A percentile compares a stretch with the other conserved stretches of the same genome.
These are phyloP conservation scores for Ophiostoma tasmaniense DNA, from an alignment of 2,329 filamentous ascomycete genomes.

Conservation along the genomic window DNA sequence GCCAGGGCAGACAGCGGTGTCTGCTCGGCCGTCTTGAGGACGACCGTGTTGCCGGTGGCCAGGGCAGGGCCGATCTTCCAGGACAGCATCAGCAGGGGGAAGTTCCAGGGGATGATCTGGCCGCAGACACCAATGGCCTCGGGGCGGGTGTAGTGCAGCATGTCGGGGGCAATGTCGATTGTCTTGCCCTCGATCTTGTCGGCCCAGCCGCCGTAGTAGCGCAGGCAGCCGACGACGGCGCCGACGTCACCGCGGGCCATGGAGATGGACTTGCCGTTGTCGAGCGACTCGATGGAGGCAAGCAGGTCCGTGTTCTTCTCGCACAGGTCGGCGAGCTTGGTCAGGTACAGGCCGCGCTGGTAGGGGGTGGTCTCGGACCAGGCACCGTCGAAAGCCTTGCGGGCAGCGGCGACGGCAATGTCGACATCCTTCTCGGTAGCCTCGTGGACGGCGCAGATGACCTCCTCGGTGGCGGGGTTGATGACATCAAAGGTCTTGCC, in stretches of 20 bases:
- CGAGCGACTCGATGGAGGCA: conserved; percentile 74
- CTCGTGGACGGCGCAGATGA: conserved; percentile 75
- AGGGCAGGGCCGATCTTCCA: conserved; percentile 78
- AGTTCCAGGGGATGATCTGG: conserved; percentile 88
- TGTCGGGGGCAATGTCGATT: conserved; percentile 66
- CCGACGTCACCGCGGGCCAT: conserved; percentile 69
- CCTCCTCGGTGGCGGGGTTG: conserved; percentile 78
- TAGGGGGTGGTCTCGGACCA: conserved; percentile 64
- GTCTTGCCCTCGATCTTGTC: conserved; percentile 89
- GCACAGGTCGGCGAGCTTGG: conserved; percentile 70
- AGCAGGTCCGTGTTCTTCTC: conserved; percentile 71
- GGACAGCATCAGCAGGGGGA: conserved; percentile 68
- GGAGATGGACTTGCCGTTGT: conserved; percentile 75
- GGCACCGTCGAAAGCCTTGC: conserved; percentile 70
- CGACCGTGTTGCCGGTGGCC: conserved; percentile 62
- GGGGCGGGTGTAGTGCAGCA: conserved; percentile 73
- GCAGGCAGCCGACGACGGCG: conserved; percentile 59
- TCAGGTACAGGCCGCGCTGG: conserved; percentile 59
- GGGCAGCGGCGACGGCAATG: conserved; percentile 74
- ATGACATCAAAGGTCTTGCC: conserved; percentile 88
- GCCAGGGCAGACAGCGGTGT: conserved; percentile 63
- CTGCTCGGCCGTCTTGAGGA: conserved; percentile 70
- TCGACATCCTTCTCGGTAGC: conserved; percentile 80
- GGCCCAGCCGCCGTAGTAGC: conserved; percentile 85
- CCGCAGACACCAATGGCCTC: conserved; percentile 77